Percentiles rank a stretch among this genome's conserved stretches.
phyloP scores from a whole-genome alignment of 2,329 filamentous ascomycete genomes.

The Dactylonectria estremocensis region DNA sequence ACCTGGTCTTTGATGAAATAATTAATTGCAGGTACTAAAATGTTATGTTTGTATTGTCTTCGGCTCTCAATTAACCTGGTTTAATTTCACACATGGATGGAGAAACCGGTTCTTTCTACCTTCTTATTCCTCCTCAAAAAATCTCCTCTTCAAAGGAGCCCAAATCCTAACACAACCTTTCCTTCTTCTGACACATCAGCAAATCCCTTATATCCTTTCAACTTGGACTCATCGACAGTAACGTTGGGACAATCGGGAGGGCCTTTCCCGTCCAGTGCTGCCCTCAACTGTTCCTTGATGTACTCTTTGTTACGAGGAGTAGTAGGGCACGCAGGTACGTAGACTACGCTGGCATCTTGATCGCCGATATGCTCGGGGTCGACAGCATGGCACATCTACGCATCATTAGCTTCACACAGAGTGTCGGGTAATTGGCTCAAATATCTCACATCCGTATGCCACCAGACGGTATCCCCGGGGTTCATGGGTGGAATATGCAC shows the following conservation, averaged over 20 bases:
- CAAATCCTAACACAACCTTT: conserved; percentile 20
- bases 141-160: conserved; percentile 15
- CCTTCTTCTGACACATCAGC: conserved; percentile 19
- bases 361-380: conserved; percentile 54
- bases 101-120: background rate
- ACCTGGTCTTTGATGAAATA: no score
- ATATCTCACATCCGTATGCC: conserved; percentile 34
- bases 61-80: no score
- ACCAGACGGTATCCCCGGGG: conserved; percentile 32
- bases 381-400: conserved; percentile 56
- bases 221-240: conserved; percentile 16
- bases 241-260: conserved; percentile 27
- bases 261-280: conserved; percentile 18
- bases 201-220: conserved; percentile 25
- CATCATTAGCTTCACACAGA: background rate
- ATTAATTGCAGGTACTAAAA: no score
- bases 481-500: conserved; percentile 26
- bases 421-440: background rate
- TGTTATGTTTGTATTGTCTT: no score
- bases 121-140: background rate
- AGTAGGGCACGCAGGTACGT: conserved; percentile 55
- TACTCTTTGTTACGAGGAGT: conserved; percentile 46
- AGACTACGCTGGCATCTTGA: conserved; percentile 53
- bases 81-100: background rate
- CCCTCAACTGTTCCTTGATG: conserved; percentile 39